Evolutionary conservation across 2,329 filamentous ascomycete species (phyloP), one percentile per base, ranked within the genome.

Genomic region (Canariomyces notabilis): DNA sequence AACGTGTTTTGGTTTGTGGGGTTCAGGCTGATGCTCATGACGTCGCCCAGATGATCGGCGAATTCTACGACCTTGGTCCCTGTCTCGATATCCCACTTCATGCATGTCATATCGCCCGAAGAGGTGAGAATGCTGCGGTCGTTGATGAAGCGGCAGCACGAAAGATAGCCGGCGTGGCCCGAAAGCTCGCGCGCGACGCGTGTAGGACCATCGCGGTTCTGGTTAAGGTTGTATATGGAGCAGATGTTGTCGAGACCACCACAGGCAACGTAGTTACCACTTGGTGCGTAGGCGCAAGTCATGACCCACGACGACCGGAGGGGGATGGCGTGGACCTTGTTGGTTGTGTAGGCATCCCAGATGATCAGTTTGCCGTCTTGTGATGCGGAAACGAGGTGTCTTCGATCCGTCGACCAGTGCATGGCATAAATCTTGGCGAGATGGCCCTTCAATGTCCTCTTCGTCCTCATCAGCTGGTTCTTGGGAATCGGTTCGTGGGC

Each of bases 21-120:
- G 73, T 98, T 97, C 69, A 98, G 87, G 78, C 91, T 97, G 72
- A 97, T 89, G 76, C 91, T 97, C 93, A 98, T 98, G 59, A 98
- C 93, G 64, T 98, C 93, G 65, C 93, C 93, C 9, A 98, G 78
- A 67, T 98, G 93, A 70, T 98, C 93, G 63, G 93, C 93, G 59
- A 97, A 98, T 67, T 98, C 93, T 63, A 90, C 95, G 34, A 95
- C 87, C 74, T 96, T 96, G 56, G 90, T 89, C 47, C 93, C 93
- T 1, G 91, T 95, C 72, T 98, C 93, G 55, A 98, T 91, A 73
- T 98, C 93, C 93, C 93, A 98, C 64, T 97, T 87, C 85, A 97
- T 96, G 69, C 93, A 98, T 42, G 93, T 98, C 93, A 98, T 98
- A 66, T 98, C 93, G 54, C 93, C 93, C 2, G 93, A 98, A 0